Evolutionary conservation across 768 basidiomycete species (phyloP), one percentile per base, ranked within the genome.

Genomic region (Termitomyces sp.): DNA sequence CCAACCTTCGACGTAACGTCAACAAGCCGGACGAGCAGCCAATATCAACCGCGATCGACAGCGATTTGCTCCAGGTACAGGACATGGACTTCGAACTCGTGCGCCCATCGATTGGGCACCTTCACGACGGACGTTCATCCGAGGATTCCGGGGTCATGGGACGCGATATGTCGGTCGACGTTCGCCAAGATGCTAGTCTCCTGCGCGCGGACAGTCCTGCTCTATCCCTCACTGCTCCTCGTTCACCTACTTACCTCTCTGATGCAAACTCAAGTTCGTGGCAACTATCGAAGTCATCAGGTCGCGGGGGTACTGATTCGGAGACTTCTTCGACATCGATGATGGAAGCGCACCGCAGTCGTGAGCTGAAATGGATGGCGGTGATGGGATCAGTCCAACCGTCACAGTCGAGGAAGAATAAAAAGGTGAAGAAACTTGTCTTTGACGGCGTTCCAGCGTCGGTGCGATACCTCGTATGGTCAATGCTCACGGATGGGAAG

Each of bases 391-490:
- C 83, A 0, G 78, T 82, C 0, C 78, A 84, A 0, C 75, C 91
- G 0, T 73, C 85, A 2, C 85, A 89, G 65, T 83, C 89, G 1
- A 80, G 85, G 54, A 94, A 90, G 78, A 89, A 76, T 70, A 93
- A 93, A 74, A 94, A 94, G 68, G 79, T 92, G 12, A 81, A 84
- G 64, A 89, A 87, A 67, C 73, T 95, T 7, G 66, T 94, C 33
- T 74, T 87, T 48, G 90, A 92, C n/a, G 86, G 86, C 40, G 89
- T 95, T 0, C 93, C 93, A 0, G 86, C 89, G 11, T 91, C 88
- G 12, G 91, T 95, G 28, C 81, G 93, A 11, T 94, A 92, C 65
- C 82, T 88, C 16, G 92, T 94, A 3, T 95, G 93, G 93, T 84
- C 85, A 18, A 86, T 89, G 69, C 73, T 94, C 12, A 88, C 87